A percentile compares a stretch with the other conserved stretches of the same genome.
Conservation (phyloP, 805 yeast species). For the Hanseniaspora vineae region DNA sequence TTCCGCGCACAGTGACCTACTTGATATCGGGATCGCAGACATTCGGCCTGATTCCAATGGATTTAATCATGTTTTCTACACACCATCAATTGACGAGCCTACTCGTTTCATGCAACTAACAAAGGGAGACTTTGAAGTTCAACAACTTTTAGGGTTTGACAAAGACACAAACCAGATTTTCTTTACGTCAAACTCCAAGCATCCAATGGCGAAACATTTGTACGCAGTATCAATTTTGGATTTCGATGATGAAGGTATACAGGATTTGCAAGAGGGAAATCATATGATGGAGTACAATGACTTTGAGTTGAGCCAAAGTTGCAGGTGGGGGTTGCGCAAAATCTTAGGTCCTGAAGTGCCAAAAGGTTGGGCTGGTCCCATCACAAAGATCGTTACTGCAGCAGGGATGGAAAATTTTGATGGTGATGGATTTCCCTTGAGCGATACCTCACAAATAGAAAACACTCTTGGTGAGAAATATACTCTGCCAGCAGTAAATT, state of each 20-base stretch:
- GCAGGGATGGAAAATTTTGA: conserved; percentile 1
- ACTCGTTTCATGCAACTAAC: conserved; percentile 30
- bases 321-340: conserved; percentile 29
- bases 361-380: conserved; percentile 15
- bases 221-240: conserved; percentile 33
- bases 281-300: conserved; percentile 24
- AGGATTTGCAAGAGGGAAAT: conserved; percentile 13
- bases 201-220: conserved; percentile 41
- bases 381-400: conserved; percentile 1
- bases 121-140: conserved; percentile 38
- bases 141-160: conserved; percentile 35
- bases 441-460: conserved; percentile 8
- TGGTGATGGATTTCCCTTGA: conserved; percentile 7
- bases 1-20: conserved; percentile 13
- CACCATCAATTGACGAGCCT: conserved; percentile 30
- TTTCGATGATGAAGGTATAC: conserved; percentile 8
- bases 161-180: conserved; percentile 33
- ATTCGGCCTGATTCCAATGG: conserved; percentile 37
- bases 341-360: conserved; percentile 17
- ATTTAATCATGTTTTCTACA: conserved; percentile 53
- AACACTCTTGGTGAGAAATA: conserved; percentile 18
- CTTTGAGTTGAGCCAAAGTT: conserved; percentile 42
- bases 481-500: conserved; percentile 33
- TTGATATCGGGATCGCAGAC: conserved; percentile 46
- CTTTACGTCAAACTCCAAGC: conserved; percentile 39